Base-by-base conservation (phyloP, 305 asterid species). In the Fraxinus sp. region DNA sequence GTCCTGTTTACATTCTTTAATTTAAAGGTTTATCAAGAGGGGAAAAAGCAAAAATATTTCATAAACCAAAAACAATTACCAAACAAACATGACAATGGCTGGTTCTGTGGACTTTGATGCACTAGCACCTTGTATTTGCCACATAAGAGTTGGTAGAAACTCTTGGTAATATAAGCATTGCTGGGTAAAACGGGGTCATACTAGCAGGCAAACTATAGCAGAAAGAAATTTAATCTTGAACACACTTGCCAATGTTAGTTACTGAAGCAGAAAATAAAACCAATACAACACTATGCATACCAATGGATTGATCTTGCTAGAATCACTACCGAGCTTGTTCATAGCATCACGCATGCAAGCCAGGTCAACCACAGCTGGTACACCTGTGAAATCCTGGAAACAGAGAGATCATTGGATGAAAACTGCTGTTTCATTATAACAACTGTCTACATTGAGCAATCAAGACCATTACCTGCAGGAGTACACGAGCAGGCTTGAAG, bases 291-390 rank as follows among this genome's bases (percentile, higher is more conserved):
- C 32, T 13, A 57, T 55, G 46, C 91, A 82, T 91, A 93, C 98
- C 98, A 95, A 83, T 66, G 98, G 98, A 84, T 95, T 95, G 91
- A 95, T 95, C 94, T 95, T 95, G 87, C 90, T 82, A 66, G 98
- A 89, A 83, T 93, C 97, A 87, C 98, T 91, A 71, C 97, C 98
- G 78, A 95, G 97, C 30, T 87, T 93, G 87, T 92, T 91, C 95
- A 95, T 93, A 78, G 98, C 98, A 93, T 95, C 98, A 64, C 98
- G 97, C 98, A 95, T 95, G 84, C 95, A 93, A 80, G 98, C 98
- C 5, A 95, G 92, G 91, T 95, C 98, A 74, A 95, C 98, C 82
- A 95, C 98, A 74, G 93, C 94, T 37, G 98, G 98, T 32, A 95
- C 98, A 76, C 98, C 98, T 73, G 98, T 95, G 86, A 95, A 95